Percentiles rank a stretch among this genome's conserved stretches.
Evolutionary conservation across 1,139 yeast genomes (phyloP).

Genomic region (Sugiyamaella paludigena): DNA sequence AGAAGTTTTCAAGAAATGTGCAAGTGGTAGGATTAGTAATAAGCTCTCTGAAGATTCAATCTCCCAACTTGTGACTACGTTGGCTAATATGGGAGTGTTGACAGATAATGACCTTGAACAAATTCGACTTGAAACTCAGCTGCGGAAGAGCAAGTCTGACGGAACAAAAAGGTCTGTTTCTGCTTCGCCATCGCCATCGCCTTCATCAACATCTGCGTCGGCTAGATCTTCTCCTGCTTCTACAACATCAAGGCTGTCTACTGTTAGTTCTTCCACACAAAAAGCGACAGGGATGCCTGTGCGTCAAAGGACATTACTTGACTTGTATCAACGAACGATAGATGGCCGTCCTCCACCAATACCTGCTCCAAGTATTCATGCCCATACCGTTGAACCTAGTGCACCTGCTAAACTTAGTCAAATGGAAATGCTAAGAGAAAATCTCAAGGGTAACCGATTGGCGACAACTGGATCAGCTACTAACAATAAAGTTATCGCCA

Average conservation of each 20-base stretch:
- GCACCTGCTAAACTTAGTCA: conserved; percentile 27
- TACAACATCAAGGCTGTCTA: no score
- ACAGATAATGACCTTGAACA: conserved; percentile 24
- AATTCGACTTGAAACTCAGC: conserved; percentile 13
- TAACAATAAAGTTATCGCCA: conserved; percentile 15
- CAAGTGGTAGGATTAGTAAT: conserved; percentile 27
- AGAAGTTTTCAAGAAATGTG: conserved; percentile 25
- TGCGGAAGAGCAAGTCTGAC: conserved; percentile 15
- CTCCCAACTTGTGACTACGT: conserved; percentile 25
- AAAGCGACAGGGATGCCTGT: neutral
- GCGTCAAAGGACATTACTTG: conserved; percentile 26
- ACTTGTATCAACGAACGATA: conserved; percentile 21
- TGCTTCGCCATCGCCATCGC: conserved; percentile 12
- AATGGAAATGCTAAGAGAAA: conserved; percentile 32
- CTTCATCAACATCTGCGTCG: conserved; percentile 1
- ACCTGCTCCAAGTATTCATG: neutral
- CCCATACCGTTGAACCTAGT: conserved; percentile 13
- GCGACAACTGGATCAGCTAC: conserved; percentile 14
- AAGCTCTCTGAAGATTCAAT: conserved; percentile 28
- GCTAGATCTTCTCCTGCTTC: neutral
- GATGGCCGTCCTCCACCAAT: conserved; percentile 19
- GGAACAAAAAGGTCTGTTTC: conserved; percentile 18
- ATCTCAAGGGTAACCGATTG: conserved; percentile 20
- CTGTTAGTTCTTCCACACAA: neutral
- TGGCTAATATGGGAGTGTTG: conserved; percentile 16